Evolutionary conservation across 306 rosid genomes (phyloP).

Genomic region (Fragaria nilgerrensis): DNA sequence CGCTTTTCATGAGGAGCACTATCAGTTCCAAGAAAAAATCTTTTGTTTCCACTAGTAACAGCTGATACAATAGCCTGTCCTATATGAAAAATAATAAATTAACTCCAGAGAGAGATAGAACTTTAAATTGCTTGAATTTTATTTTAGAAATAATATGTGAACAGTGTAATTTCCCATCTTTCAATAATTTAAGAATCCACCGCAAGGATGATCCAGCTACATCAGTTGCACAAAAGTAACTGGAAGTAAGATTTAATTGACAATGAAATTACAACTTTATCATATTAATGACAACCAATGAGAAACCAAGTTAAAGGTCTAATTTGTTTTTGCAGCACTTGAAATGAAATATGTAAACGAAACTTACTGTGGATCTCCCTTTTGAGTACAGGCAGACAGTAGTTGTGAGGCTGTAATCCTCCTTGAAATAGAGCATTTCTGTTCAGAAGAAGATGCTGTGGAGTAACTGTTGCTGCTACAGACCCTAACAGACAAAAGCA

Average conservation of each 20-base stretch:
- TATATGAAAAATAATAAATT: slow-evolving; percentile 26
- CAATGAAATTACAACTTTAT: not conserved
- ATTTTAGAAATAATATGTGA: not conserved
- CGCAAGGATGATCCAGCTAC: not conserved
- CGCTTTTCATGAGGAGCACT: slow-evolving; percentile 92
- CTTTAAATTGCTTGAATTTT: not conserved
- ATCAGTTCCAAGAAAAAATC: slow-evolving; percentile 89
- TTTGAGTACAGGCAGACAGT: slow-evolving; percentile 81
- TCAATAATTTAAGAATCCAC: not conserved
- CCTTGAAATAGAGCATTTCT: slow-evolving; percentile 88
- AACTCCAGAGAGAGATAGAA: slow-evolving; percentile 12
- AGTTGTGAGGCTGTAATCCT: slow-evolving; percentile 89
- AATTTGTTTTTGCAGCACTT: not conserved
- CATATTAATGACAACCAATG: not conserved
- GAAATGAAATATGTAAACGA: slow-evolving; percentile 5
- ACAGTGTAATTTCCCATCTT: not conserved
- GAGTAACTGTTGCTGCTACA: slow-evolving; percentile 87
- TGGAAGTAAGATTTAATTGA: not conserved
- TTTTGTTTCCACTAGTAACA: slow-evolving; percentile 76
- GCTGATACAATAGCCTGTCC: slow-evolving; percentile 81
- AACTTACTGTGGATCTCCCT: slow-evolving; percentile 80
- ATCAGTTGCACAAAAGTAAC: not conserved
- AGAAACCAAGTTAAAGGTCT: not conserved
- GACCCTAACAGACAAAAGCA: slow-evolving; percentile 40
- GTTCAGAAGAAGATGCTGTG: slow-evolving; percentile 85